Evolutionary conservation across 108 stramenopile genomes (phyloP), one percentile per base, ranked within the genome.

Genomic region (Parietichytrium sp.): DNA sequence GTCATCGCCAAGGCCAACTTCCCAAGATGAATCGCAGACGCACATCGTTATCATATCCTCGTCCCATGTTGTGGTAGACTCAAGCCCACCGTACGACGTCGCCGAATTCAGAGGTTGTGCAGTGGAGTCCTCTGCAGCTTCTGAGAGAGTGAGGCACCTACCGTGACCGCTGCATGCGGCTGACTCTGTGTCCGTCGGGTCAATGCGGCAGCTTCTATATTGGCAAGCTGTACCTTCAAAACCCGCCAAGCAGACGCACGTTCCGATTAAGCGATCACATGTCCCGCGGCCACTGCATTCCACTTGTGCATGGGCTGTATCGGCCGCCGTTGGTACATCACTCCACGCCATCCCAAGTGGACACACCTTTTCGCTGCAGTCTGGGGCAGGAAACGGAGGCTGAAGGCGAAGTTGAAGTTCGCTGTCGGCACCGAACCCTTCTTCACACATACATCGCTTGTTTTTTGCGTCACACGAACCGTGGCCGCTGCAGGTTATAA

Each of bases 41-140:
- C 91, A 91, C 29, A 86, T 89, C 55, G 53, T 87, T 48, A 89
- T 84, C 88, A 82, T 90, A 26, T 89, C 86, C 72, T 89, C 87
- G 78, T 91, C 91, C 91, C 91, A 91, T 4, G 90, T 90, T 10
- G 85, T 81, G 0, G 82, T 42, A 4, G 49, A 16, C 23, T 15
- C 23, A 49, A 29, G 33, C 29, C 87, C 89, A 55, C 86, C 86
- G 51, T 89, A 89, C 26, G 83, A 84, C 12, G 86, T 86, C 29
- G 55, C 81, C 8, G 83, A 55, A 23, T 54, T 80, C 20, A 90
- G 54, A 13, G 89, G 89, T 20, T 84, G 52, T 0, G 89, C 89
- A 29, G 85, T 79, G 20, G 84, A 20, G 38, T 79, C 87, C 29
- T 26, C 33, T 13, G 87, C 87, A 29, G 89, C 30, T 13, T 88